Conservation (phyloP, 2,329 filamentous ascomycete species). For the Blumeriella jaapii region DNA sequence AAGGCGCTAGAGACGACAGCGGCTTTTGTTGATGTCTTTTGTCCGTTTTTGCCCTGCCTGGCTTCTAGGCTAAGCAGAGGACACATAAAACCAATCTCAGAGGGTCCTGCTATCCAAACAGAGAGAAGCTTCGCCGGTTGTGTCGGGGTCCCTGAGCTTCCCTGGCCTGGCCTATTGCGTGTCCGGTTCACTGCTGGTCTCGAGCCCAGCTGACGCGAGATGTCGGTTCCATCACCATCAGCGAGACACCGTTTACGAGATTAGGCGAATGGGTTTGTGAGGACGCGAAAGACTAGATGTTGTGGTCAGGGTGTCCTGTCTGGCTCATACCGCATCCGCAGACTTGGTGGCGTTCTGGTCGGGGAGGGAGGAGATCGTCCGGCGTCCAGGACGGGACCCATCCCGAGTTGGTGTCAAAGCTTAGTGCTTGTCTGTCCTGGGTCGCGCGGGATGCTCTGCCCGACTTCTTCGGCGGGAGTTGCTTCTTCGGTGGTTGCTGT, state of each 20-base stretch:
- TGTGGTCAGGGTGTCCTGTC: slow-evolving; percentile 15
- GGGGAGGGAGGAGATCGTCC: slow-evolving; percentile 12
- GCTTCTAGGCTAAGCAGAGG: slow-evolving; percentile 54
- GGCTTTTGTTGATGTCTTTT: slow-evolving; percentile 97
- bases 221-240: slow-evolving; percentile 10
- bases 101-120: slow-evolving; percentile 73
- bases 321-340: slow-evolving; percentile 14
- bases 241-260: slow-evolving; percentile 11
- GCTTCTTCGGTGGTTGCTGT: slow-evolving; percentile 14
- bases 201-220: slow-evolving; percentile 10
- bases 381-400: slow-evolving; percentile 54
- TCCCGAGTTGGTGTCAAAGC: slow-evolving; percentile 89
- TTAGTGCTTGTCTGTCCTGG: slow-evolving; percentile 64
- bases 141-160: slow-evolving; percentile 16
- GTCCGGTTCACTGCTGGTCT: slow-evolving; percentile 18
- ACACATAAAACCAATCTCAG: slow-evolving; percentile 90
- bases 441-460: slow-evolving; percentile 16
- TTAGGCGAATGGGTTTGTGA: slow-evolving; percentile 4
- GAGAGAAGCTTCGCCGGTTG: slow-evolving; percentile 44
- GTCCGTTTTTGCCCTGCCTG: slow-evolving; percentile 66
- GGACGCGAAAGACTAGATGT: slow-evolving; percentile 18
- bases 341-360: slow-evolving; percentile 6
- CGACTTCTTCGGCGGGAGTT: slow-evolving; percentile 5
- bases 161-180: slow-evolving; percentile 9
- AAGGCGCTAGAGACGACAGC: slow-evolving; percentile 49